These are phyloP conservation scores for Passiflora organensis DNA, from an alignment of 345 rosid species.

Conservation along the genomic window DNA sequence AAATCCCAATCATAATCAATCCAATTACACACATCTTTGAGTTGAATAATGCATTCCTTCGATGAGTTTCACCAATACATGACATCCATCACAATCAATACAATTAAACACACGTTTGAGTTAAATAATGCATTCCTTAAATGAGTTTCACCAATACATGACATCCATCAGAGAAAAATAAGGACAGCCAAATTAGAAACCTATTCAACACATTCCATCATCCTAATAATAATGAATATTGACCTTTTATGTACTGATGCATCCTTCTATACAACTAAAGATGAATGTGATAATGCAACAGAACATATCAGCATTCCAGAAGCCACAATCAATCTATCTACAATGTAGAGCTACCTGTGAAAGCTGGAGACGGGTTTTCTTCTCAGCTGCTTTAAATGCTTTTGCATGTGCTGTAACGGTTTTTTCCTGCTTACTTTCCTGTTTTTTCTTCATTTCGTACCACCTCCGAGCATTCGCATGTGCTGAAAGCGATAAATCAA, in stretches of 20 bases:
- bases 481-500: constrained; percentile 90
- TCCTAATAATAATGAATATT: neutral
- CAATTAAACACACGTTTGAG: neutral
- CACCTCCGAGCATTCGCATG: constrained; percentile 93
- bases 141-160: neutral
- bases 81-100: no score
- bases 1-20: no score
- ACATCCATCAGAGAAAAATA: neutral
- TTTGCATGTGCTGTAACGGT: constrained; percentile 88
- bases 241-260: neutral
- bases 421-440: constrained; percentile 91
- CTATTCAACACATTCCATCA: neutral
- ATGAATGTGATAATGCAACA: neutral
- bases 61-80: no score
- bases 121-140: no score
- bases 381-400: constrained; percentile 97
- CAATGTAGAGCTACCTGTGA: constrained; percentile 55
- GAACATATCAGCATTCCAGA: constrained; percentile 4
- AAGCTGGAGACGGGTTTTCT: constrained; percentile 85
- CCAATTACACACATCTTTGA: no score
- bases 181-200: neutral
- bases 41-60: no score
- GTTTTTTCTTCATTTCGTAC: constrained; percentile 93
- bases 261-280: neutral
- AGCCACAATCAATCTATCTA: neutral